phyloP scores from a whole-genome alignment of 2,329 filamentous ascomycete species.

The Stagonosporopsis tanaceti region DNA sequence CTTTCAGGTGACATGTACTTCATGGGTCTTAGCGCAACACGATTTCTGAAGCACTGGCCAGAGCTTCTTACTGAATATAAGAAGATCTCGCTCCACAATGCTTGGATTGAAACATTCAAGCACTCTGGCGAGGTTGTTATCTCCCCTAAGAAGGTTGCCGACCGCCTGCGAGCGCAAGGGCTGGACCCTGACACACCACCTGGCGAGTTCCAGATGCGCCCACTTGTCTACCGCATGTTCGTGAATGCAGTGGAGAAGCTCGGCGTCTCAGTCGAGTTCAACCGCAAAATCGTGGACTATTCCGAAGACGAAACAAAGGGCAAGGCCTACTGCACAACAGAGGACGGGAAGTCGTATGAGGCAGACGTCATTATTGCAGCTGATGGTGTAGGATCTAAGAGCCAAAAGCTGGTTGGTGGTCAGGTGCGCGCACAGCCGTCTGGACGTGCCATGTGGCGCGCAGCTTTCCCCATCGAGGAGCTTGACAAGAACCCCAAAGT shows the following conservation, averaged over 20 bases:
- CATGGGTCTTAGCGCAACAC: constrained; percentile 64
- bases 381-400: constrained; percentile 56
- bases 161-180: constrained; percentile 57
- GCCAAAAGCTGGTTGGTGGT: constrained; percentile 55
- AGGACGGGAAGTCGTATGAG: constrained; percentile 53
- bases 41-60: constrained; percentile 64
- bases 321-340: constrained; percentile 46
- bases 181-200: constrained; percentile 59
- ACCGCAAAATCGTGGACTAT: constrained; percentile 54
- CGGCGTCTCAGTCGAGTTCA: constrained; percentile 54
- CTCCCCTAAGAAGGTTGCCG: constrained; percentile 58
- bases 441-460: constrained; percentile 52
- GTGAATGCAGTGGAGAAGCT: constrained; percentile 58
- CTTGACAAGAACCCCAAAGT: constrained; percentile 57
- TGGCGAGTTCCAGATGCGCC: constrained; percentile 64
- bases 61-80: constrained; percentile 61
- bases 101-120: constrained; percentile 65
- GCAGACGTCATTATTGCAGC: constrained; percentile 53
- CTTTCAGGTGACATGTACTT: constrained; percentile 66
- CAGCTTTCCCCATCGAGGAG: constrained; percentile 53
- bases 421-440: constrained; percentile 53
- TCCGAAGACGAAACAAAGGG: constrained; percentile 53
- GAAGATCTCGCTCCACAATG: constrained; percentile 61
- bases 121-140: constrained; percentile 61
- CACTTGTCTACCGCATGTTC: constrained; percentile 65